Conservation (phyloP, 2,329 filamentous ascomycete species). For the Phialophora expanda region DNA sequence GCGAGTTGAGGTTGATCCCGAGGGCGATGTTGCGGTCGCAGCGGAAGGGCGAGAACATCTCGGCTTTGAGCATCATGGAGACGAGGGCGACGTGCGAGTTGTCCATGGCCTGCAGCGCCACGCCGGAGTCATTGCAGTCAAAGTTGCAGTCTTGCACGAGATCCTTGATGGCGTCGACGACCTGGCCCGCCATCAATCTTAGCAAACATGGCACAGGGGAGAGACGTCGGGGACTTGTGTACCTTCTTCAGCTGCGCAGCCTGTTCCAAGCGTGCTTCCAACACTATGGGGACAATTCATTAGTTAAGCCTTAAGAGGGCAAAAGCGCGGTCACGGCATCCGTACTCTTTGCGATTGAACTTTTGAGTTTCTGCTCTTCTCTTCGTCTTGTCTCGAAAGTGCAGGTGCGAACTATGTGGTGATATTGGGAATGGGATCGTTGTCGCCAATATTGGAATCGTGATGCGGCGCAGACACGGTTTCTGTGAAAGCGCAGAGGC, state of each 20-base stretch:
- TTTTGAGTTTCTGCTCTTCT: background rate
- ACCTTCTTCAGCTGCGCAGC: conserved; percentile 95
- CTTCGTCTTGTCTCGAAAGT: background rate
- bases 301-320: background rate
- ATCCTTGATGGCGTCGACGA: conserved; percentile 99
- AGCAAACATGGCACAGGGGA: background rate
- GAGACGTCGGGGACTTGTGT: conserved; percentile 37
- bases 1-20: conserved; percentile 92
- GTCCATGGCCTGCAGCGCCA: conserved; percentile 99
- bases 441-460: background rate
- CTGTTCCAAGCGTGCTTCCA: conserved; percentile 97
- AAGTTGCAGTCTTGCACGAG: conserved; percentile 99
- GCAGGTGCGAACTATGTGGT: background rate
- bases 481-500: background rate
- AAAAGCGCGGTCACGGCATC: background rate
- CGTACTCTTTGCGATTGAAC: conserved; percentile 13
- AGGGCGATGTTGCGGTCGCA: conserved; percentile 99
- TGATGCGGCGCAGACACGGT: conserved; percentile 1
- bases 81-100: conserved; percentile 99
- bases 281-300: conserved; percentile 62
- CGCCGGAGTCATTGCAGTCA: conserved; percentile 99
- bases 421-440: background rate
- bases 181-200: conserved; percentile 57
- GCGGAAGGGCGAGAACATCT: conserved; percentile 91
- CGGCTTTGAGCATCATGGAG: conserved; percentile 97